A percentile compares a stretch with the other conserved stretches of the same genome.
Evolutionary conservation across 352 stramenopile species (phyloP).

Genomic region (Poterioochromonas sp.): DNA sequence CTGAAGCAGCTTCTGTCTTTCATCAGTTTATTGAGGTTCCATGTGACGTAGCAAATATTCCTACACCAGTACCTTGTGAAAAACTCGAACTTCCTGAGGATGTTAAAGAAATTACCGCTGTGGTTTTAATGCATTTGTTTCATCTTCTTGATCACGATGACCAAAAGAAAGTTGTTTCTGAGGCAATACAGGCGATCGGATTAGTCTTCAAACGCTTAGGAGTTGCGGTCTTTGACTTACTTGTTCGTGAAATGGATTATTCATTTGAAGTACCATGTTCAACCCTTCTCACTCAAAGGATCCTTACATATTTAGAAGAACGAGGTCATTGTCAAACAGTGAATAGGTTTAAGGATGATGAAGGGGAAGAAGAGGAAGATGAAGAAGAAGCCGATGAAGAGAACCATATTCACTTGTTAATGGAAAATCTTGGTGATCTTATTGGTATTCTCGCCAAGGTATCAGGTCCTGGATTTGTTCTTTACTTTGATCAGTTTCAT

Average conservation of each 20-base stretch:
- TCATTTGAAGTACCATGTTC: constrained; percentile 17
- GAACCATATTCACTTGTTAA: constrained; percentile 83
- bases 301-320: constrained; percentile 51
- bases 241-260: neutral
- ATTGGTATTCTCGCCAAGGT: constrained; percentile 82
- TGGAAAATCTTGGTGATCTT: constrained; percentile 80
- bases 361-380: constrained; percentile 52
- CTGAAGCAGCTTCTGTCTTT: constrained; percentile 54
- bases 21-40: constrained; percentile 40
- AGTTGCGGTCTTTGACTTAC: neutral
- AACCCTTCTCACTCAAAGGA: constrained; percentile 50
- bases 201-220: constrained; percentile 68
- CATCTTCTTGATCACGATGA: neutral
- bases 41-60: constrained; percentile 52
- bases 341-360: too few relatives aligned
- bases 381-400: constrained; percentile 79
- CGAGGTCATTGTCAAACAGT: constrained; percentile 53
- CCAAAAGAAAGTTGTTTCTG: neutral
- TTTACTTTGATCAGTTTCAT: constrained; percentile 77
- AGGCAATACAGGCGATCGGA: constrained; percentile 57
- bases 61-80: constrained; percentile 42
- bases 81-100: neutral
- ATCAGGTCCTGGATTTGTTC: constrained; percentile 78
- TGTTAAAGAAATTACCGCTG: neutral
- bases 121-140: neutral